These are phyloP conservation scores for Guyanaporus albipodus DNA, from an alignment of 768 basidiomycete species.

Conservation along the genomic window DNA sequence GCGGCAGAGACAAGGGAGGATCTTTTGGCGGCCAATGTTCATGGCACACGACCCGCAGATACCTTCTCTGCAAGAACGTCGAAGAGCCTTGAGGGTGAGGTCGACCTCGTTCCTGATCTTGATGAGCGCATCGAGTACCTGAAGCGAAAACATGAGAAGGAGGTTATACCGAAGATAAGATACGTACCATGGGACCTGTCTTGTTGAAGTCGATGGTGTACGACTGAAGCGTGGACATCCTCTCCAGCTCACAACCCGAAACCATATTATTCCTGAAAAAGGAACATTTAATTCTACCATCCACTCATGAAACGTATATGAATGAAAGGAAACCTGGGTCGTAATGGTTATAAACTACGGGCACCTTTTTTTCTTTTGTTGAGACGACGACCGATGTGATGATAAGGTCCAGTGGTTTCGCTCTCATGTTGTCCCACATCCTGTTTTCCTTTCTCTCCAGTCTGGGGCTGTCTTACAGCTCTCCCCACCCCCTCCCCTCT, in stretches of 20 bases:
- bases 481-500: too few species aligned
- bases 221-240: constrained; percentile 86
- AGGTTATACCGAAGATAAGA: neutral
- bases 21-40: constrained; percentile 99
- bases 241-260: constrained; percentile 84
- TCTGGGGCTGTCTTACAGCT: too few species aligned
- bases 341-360: too few species aligned
- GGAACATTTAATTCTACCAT: too few species aligned
- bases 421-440: too few species aligned
- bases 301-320: too few species aligned
- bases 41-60: constrained; percentile 99
- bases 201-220: constrained; percentile 92
- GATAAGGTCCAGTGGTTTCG: too few species aligned
- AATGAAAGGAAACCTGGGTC: too few species aligned
- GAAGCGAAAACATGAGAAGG: neutral
- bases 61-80: constrained; percentile 88
- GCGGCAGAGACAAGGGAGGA: constrained; percentile 93
- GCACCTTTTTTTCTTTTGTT: too few species aligned
- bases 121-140: constrained; percentile 90
- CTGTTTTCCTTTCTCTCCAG: too few species aligned
- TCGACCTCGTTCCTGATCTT: constrained; percentile 99
- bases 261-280: too few species aligned
- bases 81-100: constrained; percentile 94
- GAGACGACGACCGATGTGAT: too few species aligned
- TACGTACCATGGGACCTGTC: constrained; percentile 86